Evolutionary conservation across 2,329 filamentous ascomycete genomes (phyloP).

Genomic region (Chaetomium strumarium): DNA sequence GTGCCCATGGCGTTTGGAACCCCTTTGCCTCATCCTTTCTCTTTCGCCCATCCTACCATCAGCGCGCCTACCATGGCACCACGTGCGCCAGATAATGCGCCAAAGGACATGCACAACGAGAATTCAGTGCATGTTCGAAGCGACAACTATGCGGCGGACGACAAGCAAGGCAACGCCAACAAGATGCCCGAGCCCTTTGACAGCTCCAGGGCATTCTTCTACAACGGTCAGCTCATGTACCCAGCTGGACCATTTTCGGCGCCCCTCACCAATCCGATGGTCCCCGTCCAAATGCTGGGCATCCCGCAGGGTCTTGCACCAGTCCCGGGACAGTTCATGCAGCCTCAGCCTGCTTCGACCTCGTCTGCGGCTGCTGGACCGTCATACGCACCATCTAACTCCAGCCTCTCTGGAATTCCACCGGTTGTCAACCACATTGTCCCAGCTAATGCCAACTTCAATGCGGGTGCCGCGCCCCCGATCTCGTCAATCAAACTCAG

Average conservation of each 20-base stretch:
- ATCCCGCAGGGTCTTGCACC: constrained; percentile 19
- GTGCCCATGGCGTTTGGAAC: constrained; percentile 39
- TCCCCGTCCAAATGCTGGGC: constrained; percentile 23
- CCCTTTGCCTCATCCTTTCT: constrained; percentile 28
- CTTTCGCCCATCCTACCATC: constrained; percentile 20
- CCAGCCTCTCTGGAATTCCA: constrained; percentile 16
- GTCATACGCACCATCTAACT: constrained; percentile 10
- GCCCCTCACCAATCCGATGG: constrained; percentile 23
- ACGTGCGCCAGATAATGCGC: constrained; percentile 8
- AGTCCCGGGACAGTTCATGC: constrained; percentile 17
- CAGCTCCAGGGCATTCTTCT: constrained; percentile 37
- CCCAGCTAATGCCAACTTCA: constrained; percentile 20
- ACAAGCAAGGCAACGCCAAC: constrained; percentile 31
- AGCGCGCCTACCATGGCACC: constrained; percentile 12
- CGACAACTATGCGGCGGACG: constrained; percentile 4
- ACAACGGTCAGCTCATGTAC: constrained; percentile 31
- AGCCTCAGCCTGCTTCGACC: constrained; percentile 6
- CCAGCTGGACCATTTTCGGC: constrained; percentile 26
- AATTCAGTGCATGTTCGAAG: constrained; percentile 12
- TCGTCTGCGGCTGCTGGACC: constrained; percentile 3
- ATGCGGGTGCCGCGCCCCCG: constrained; percentile 35
- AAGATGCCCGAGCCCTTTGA: constrained; percentile 42
- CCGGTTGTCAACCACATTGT: constrained; percentile 14
- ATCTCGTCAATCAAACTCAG: constrained; percentile 56
- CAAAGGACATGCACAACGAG: constrained; percentile 26